Base-by-base conservation (phyloP, 2,329 filamentous ascomycete species). In the Arthrobotrys musiformis region DNA sequence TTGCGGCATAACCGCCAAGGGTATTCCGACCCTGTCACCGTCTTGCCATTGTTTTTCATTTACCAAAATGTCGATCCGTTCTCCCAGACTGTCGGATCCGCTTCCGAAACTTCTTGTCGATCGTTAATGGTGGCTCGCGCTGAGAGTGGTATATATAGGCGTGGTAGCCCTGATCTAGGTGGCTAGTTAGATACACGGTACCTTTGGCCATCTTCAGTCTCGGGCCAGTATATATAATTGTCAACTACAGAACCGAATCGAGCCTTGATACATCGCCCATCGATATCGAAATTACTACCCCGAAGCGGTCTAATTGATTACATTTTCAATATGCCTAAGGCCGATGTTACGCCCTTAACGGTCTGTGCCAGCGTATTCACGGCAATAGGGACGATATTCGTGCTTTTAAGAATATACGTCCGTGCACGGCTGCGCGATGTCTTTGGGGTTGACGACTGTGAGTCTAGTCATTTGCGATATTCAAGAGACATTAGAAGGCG, bases 361-460 rank as follows among this genome's bases (percentile, higher is more conserved):
- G 54, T 62, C 15, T 70, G 66, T 35, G 42, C 66, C 7, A 70
- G 66, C 19, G 11, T 70, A 61, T 70, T 70, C 22, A 70, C 66
- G 0, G 66, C 54, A 11, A 17, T 62, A 6, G 66, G 66, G 13
- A 70, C 66, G 22, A 70, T 70, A 17, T 70, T 62, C 19, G 66
- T 70, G 22, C 24, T 70, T 22, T 17, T 70, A 30, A 70, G 66
- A 33, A 42, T 70, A 70, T 70, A 70, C n/a, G 66, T 70, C 19
- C 66, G 66, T 7, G 35, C 66, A 9, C 26, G 24, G 26, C 44
- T 70, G 3, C 52, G 66, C 3, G 66, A 70, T 62, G 54, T 70
- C 8, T 70, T 70, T 24, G 66, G 66, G 17, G 30, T 70, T 22
- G 66, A 70, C 44, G 66, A 70, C 24, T 70, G 66, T 70, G 62